Conservation (phyloP, 306 rosid genomes). For the Echinosophora koreensis region DNA sequence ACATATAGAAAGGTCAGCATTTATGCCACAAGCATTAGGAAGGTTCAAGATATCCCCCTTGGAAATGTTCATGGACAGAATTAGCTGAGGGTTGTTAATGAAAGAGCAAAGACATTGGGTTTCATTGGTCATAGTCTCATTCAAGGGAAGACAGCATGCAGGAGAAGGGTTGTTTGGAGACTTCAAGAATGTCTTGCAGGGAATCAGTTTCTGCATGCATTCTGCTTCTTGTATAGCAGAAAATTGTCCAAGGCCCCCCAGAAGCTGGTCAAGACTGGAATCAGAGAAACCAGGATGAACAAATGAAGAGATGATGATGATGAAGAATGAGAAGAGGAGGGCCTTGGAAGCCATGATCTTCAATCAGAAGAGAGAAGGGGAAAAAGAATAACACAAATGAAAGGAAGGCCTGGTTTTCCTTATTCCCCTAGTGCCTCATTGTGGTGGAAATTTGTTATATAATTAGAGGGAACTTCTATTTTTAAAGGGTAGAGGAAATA, state of each 20-base stretch:
- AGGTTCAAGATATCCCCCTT: slow-evolving; percentile 58
- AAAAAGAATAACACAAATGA: background rate
- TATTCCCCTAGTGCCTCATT: slow-evolving; percentile 14
- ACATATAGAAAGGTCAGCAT: slow-evolving; percentile 54
- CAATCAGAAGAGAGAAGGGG: background rate
- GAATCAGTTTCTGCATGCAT: slow-evolving; percentile 65
- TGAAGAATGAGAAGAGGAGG: slow-evolving; percentile 3
- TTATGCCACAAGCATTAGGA: slow-evolving; percentile 58
- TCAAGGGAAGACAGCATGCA: slow-evolving; percentile 58
- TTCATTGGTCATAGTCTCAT: slow-evolving; percentile 31
- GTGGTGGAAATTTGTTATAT: slow-evolving; percentile 30
- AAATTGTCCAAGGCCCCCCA: background rate
- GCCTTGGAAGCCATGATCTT: slow-evolving; percentile 35
- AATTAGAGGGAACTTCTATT: slow-evolving; percentile 41
- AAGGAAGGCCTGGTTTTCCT: background rate
- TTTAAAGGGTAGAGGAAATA: slow-evolving; percentile 45
- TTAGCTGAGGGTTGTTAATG: slow-evolving; percentile 35
- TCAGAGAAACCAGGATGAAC: slow-evolving; percentile 25
- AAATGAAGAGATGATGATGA: slow-evolving; percentile 36
- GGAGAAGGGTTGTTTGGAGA: slow-evolving; percentile 35
- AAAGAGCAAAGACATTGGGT: slow-evolving; percentile 58
- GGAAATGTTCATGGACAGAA: slow-evolving; percentile 40
- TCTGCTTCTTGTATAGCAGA: background rate
- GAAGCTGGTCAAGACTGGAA: background rate
- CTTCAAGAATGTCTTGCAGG: slow-evolving; percentile 60